Conservation (phyloP, 2,329 filamentous ascomycete species). For the Pseudogymnoascus sp. region DNA sequence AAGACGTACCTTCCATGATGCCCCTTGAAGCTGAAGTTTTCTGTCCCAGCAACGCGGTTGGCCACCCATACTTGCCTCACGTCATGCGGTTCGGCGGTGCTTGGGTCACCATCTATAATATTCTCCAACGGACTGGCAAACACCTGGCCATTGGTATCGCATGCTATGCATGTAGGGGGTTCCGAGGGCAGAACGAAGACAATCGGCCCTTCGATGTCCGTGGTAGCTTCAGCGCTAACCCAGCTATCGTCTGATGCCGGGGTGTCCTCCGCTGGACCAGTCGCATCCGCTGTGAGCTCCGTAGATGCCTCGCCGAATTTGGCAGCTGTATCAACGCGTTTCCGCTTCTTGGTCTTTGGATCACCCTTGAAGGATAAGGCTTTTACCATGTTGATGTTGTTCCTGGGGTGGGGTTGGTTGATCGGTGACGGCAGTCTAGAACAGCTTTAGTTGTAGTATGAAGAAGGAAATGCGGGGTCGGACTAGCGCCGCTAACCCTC, state of each 20-base stretch:
- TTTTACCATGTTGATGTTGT: constrained; percentile 62
- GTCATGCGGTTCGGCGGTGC: constrained; percentile 90
- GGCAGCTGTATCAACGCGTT: constrained; percentile 51
- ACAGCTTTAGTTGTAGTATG: not conserved
- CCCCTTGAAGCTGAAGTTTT: constrained; percentile 78
- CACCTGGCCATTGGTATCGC: constrained; percentile 79
- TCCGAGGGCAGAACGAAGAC: constrained; percentile 75
- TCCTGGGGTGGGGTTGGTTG: not conserved
- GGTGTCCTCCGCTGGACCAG: constrained; percentile 19
- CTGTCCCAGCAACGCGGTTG: constrained; percentile 73
- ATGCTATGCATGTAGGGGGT: constrained; percentile 67
- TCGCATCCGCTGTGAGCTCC: constrained; percentile 32
- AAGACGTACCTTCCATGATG: constrained; percentile 68
- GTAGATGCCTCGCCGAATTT: constrained; percentile 33
- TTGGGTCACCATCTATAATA: constrained; percentile 71
- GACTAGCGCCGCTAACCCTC: not conserved
- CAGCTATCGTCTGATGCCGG: constrained; percentile 68
- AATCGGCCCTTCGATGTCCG: constrained; percentile 74
- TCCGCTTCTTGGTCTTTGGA: constrained; percentile 89
- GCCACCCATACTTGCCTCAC: constrained; percentile 94
- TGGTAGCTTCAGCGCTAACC: constrained; percentile 71
- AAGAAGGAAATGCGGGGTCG: constrained; percentile 1
- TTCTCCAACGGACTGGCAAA: constrained; percentile 81
- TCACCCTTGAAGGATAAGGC: constrained; percentile 94
- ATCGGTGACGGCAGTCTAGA: not conserved